Conservation (phyloP, 345 rosid genomes). For the Populus nigra region DNA sequence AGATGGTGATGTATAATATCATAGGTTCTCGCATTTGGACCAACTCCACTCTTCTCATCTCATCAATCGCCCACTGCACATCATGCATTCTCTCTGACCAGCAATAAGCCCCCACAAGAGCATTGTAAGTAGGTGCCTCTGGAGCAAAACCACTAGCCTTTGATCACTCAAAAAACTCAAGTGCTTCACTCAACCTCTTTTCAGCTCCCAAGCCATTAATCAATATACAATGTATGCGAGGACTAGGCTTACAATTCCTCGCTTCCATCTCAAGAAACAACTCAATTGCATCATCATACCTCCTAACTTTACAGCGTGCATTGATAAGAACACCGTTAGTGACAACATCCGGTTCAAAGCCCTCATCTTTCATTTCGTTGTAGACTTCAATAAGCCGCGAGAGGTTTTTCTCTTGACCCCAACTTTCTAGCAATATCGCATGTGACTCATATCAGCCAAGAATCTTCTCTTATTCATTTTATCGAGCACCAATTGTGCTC, state of each 20-base stretch:
- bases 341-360: conserved; percentile 77
- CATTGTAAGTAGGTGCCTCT: conserved; percentile 77
- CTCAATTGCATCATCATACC: conserved; percentile 50
- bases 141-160: conserved; percentile 58
- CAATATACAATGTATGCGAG: conserved; percentile 74
- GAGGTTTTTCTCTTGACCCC: conserved; percentile 67
- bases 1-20: conserved; percentile 76
- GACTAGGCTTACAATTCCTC: conserved; percentile 56
- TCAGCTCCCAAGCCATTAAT: conserved; percentile 76
- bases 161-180: conserved; percentile 50
- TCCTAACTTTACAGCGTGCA: conserved; percentile 63
- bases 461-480: conserved; percentile 68
- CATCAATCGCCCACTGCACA: conserved; percentile 52
- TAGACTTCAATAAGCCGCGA: conserved; percentile 61
- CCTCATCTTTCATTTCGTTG: conserved; percentile 69
- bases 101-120: conserved; percentile 74
- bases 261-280: conserved; percentile 61
- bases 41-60: conserved; percentile 58
- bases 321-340: conserved; percentile 69
- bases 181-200: conserved; percentile 58
- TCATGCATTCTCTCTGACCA: conserved; percentile 54
- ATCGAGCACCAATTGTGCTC: conserved; percentile 83
- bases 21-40: conserved; percentile 74
- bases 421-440: conserved; percentile 77
- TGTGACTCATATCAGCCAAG: conserved; percentile 60